Conservation (phyloP, 1,284 basidiomycete species). For the Sanguinoderma infundibulare region DNA sequence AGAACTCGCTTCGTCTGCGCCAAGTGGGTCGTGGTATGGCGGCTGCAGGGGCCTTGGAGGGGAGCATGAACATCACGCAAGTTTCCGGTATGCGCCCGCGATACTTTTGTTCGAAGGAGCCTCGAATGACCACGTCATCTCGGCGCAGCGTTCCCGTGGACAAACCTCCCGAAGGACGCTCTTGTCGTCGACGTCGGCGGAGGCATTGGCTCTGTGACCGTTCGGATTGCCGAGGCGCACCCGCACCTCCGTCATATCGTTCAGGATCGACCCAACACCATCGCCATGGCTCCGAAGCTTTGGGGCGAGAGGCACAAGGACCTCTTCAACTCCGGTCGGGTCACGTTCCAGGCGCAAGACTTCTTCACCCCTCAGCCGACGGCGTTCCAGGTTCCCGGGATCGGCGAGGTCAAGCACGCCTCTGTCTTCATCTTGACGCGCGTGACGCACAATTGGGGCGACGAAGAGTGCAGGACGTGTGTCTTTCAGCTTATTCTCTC, state of each 20-base stretch:
- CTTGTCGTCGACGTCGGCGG: constrained; percentile 76
- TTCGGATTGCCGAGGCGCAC: constrained; percentile 64
- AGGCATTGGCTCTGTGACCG: constrained; percentile 70
- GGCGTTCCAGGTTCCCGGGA: not conserved
- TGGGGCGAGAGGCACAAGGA: not conserved
- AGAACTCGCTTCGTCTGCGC: constrained; percentile 25
- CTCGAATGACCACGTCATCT: not conserved
- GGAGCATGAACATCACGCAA: constrained; percentile 15
- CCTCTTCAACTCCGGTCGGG: constrained; percentile 25
- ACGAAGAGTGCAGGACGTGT: constrained; percentile 38
- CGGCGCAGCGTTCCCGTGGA: constrained; percentile 64
- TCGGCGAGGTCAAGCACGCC: not conserved
- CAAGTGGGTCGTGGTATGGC: constrained; percentile 33
- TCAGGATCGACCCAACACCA: constrained; percentile 68
- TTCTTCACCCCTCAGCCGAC: constrained; percentile 54
- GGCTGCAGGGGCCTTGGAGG: constrained; percentile 26
- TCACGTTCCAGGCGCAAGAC: constrained; percentile 53
- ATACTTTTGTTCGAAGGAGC: not conserved
- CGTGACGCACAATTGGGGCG: constrained; percentile 76
- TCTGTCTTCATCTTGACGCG: constrained; percentile 69
- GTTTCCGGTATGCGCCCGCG: not conserved
- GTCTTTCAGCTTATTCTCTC: not conserved
- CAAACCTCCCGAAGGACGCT: constrained; percentile 49
- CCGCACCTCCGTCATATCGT: constrained; percentile 60
- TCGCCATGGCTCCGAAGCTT: constrained; percentile 49